Evolutionary conservation across 2,329 filamentous ascomycete species (phyloP).

Genomic region (Orbilia brochopaga): DNA sequence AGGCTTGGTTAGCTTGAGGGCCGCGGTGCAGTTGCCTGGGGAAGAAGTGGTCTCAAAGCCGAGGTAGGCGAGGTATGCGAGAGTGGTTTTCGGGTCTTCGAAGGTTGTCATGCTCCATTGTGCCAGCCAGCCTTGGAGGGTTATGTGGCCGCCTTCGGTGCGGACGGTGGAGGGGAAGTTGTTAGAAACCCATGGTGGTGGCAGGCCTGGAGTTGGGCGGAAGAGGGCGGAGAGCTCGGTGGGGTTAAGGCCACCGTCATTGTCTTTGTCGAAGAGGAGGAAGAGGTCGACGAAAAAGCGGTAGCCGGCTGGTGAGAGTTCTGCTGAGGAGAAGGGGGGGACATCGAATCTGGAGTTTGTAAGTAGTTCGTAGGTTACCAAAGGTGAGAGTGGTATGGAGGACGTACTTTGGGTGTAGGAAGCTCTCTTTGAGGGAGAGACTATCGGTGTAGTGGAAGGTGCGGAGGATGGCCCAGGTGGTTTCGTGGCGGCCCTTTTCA

Average conservation of each 20-base stretch:
- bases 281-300: conserved; percentile 98
- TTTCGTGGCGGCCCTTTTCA: conserved; percentile 96
- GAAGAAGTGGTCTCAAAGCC: conserved; percentile 83
- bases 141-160: conserved; percentile 94
- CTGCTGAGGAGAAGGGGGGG: conserved; percentile 86
- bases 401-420: conserved; percentile 76
- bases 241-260: conserved; percentile 90
- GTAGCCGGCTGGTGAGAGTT: conserved; percentile 91
- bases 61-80: conserved; percentile 94
- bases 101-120: conserved; percentile 99
- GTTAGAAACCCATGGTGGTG: conserved; percentile 82
- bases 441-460: conserved; percentile 97
- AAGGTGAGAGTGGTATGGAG: conserved; percentile 79
- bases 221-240: conserved; percentile 84
- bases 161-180: conserved; percentile 93
- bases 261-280: conserved; percentile 93
- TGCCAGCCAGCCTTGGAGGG: conserved; percentile 94
- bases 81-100: conserved; percentile 88
- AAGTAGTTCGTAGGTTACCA: conserved; percentile 5
- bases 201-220: conserved; percentile 87
- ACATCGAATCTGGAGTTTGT: conserved; percentile 71
- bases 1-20: conserved; percentile 89
- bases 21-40: conserved; percentile 78
- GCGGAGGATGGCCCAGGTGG: conserved; percentile 94
- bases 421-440: conserved; percentile 85